These are phyloP conservation scores for Flaveria trinervia DNA, from an alignment of 129 eudicot species.

Conservation along the genomic window DNA sequence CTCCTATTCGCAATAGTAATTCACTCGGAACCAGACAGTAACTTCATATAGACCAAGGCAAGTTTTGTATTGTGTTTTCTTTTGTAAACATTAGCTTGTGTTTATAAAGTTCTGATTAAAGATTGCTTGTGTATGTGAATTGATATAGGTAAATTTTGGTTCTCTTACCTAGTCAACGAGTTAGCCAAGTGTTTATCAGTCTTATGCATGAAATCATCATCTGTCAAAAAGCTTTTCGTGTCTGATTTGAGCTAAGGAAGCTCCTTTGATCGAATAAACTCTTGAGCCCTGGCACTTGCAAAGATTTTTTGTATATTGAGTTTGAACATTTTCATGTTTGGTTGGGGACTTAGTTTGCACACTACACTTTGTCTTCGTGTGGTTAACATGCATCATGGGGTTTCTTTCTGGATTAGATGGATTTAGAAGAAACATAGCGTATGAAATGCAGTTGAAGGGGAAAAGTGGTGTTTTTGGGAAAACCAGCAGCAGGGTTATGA, in stretches of 20 bases:
- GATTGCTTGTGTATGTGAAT: constrained; percentile 6
- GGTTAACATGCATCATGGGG: background rate
- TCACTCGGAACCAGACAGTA: constrained; percentile 43
- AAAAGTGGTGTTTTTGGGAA: background rate
- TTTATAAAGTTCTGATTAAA: background rate
- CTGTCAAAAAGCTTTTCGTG: constrained; percentile 29
- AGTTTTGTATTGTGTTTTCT: background rate
- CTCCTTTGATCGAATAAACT: constrained; percentile 5
- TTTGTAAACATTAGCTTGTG: background rate
- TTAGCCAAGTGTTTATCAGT: constrained; percentile 40
- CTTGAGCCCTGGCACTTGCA: background rate
- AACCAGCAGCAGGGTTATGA: constrained; percentile 5
- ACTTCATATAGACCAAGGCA: constrained; percentile 67
- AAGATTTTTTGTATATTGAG: constrained; percentile 22
- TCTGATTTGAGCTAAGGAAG: constrained; percentile 16
- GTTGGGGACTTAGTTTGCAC: constrained; percentile 23
- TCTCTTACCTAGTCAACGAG: constrained; percentile 29
- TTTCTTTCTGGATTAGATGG: constrained; percentile 28
- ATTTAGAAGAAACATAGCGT: background rate
- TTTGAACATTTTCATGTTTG: constrained; percentile 20
- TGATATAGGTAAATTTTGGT: constrained; percentile 67
- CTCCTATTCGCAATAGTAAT: constrained; percentile 54
- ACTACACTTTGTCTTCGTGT: constrained; percentile 16
- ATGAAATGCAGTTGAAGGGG: background rate
- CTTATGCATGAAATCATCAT: constrained; percentile 28